A percentile compares a stretch with the other conserved stretches of the same genome.
These are phyloP conservation scores for Tuber melanosporum DNA, from an alignment of 495 filamentous ascomycete genomes.

Conservation along the genomic window DNA sequence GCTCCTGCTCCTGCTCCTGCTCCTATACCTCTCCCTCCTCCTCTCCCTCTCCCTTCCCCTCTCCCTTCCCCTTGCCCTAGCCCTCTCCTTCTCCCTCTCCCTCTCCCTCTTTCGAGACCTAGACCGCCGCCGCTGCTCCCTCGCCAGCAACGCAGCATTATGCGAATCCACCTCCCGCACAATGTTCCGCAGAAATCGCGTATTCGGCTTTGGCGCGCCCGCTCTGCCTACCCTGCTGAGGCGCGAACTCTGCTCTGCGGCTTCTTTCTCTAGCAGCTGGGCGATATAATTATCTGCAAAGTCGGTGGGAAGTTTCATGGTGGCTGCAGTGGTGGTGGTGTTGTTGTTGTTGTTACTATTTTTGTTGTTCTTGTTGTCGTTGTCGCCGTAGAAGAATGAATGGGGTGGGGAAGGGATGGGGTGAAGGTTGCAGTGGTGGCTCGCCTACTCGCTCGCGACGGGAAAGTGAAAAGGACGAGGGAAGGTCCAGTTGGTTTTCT, in stretches of 20 bases:
- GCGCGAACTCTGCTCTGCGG: slow-evolving; percentile 58
- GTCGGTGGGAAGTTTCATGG: slow-evolving; percentile 18
- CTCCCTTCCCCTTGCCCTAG: not conserved
- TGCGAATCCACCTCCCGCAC: slow-evolving; percentile 83
- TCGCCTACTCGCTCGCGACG: not conserved
- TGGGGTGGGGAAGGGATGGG: too few species aligned
- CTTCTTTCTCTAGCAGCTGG: slow-evolving; percentile 64
- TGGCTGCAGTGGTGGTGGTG: slow-evolving; percentile 5
- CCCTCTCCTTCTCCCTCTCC: slow-evolving; percentile 2
- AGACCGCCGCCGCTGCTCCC: slow-evolving; percentile 34
- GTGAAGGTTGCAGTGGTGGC: not conserved
- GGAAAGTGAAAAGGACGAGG: not conserved
- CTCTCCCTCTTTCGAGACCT: slow-evolving; percentile 4
- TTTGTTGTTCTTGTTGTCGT: not conserved
- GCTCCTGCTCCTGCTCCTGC: slow-evolving; percentile 19
- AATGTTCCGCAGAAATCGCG: slow-evolving; percentile 77
- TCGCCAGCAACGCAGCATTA: slow-evolving; percentile 78
- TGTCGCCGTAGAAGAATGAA: not conserved
- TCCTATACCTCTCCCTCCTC: not conserved
- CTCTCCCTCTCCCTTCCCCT: not conserved
- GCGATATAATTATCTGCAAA: slow-evolving; percentile 70
- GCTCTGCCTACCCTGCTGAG: slow-evolving; percentile 32
- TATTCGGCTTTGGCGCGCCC: slow-evolving; percentile 71
- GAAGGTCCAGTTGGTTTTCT: not conserved
- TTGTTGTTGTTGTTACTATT: not conserved